These are phyloP conservation scores for Alternaria arborescens DNA, from an alignment of 2,329 filamentous ascomycete genomes.

Conservation along the genomic window DNA sequence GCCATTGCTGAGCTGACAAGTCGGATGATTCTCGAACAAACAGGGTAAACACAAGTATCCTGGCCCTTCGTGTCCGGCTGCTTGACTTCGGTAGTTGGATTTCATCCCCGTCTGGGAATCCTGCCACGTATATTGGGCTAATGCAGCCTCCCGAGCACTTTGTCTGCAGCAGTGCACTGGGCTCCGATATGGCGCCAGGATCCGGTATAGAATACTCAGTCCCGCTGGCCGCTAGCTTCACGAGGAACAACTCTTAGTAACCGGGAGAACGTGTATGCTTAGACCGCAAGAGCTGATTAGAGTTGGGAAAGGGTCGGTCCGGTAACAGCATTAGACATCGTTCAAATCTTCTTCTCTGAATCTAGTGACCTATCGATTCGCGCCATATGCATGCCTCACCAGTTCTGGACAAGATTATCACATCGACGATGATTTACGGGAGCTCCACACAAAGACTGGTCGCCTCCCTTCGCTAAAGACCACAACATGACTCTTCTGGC, in stretches of 20 bases:
- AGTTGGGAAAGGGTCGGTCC: neutral
- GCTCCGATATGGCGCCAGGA: neutral
- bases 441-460: neutral
- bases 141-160: slow-evolving; percentile 14
- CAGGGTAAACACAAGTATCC: neutral
- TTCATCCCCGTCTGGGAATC: slow-evolving; percentile 3
- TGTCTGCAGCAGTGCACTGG: neutral
- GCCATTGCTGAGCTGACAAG: slow-evolving; percentile 1
- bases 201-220: neutral
- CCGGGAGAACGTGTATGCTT: neutral
- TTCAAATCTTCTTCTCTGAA: neutral
- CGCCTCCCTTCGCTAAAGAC: neutral
- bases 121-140: slow-evolving; percentile 4
- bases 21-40: slow-evolving; percentile 1
- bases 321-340: neutral
- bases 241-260: neutral
- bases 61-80: neutral
- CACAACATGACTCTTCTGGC: neutral
- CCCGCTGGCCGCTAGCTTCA: neutral
- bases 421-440: slow-evolving; percentile 1
- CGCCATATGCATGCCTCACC: neutral
- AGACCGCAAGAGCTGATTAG: neutral
- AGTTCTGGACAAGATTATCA: neutral
- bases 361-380: neutral
- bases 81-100: neutral